Base-by-base conservation (phyloP, 1,284 basidiomycete species). In the Inonotus obliquus region DNA sequence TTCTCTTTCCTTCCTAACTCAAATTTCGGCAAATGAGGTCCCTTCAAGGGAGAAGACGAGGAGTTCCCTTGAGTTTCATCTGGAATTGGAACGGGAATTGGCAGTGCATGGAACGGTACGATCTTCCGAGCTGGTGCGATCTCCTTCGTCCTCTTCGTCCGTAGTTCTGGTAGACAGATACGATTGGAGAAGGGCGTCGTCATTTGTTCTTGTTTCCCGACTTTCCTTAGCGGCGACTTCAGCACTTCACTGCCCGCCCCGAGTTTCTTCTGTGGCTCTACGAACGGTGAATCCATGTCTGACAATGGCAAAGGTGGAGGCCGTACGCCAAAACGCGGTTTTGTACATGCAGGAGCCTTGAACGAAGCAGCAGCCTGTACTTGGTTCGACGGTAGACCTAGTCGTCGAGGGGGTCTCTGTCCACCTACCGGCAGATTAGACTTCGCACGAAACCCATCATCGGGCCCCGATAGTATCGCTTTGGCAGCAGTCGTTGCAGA, bases 51-150 rank as follows among this genome's bases (percentile, higher is more conserved):
- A 2, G 41, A 11, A 2, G 25, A 17, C 25, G 51, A 37, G 7
- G 41, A 13, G 21, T 48, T 29, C 45, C 29, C 21, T 11, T 2
- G n/a, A 14, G 44, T 17, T 9, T 27, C 25, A 14, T 48, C 53
- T 13, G 25, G 32, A 10, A 27, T 52, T 4, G 59, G 41, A n/a
- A 47, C 29, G n/a, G n/a, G 56, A 29, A 47, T 21, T 37, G n/a
- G 56, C 10, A 57, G 56, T 17, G 54, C 54, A 27, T 51, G 45
- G 41, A 61, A 57, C 29, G 60, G 54, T 1, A 61, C 6, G 17
- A 61, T 47, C 25, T 61, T 61, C 11, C 60, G 60, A 13, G 45
- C 54, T 13, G 54, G 54, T n/a, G 60, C 57, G 1, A 23, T 35
- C 14, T 37, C 17, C 2, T 49, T 51, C 11, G 52, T 5, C 23